These are phyloP conservation scores for Pseudogymnoascus sp. DNA, from an alignment of 2,329 filamentous ascomycete species.

Conservation along the genomic window DNA sequence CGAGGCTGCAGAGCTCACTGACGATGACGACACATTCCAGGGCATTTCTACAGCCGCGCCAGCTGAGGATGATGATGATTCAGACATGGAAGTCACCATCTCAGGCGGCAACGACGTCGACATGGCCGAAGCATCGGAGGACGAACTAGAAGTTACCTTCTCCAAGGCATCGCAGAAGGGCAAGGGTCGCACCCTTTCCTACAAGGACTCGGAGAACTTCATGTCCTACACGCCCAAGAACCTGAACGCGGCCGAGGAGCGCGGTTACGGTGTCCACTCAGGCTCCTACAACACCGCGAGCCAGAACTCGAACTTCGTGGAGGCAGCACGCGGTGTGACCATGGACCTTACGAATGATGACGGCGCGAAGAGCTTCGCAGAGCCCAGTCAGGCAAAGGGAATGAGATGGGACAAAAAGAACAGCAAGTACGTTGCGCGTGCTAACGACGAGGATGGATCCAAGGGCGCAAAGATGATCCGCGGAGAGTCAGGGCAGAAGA, in stretches of 20 bases:
- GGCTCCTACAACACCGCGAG: conserved; percentile 48
- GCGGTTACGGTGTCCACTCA: conserved; percentile 86
- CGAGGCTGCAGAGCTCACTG: conserved; percentile 29
- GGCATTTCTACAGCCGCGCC: conserved; percentile 4
- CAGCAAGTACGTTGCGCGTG: conserved; percentile 86
- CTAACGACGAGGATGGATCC: conserved; percentile 92
- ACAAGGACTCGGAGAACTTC: conserved; percentile 82
- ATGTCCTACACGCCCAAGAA: conserved; percentile 90
- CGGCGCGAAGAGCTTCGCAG: conserved; percentile 66
- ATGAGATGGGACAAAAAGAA: conserved; percentile 97
- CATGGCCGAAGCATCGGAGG: conserved; percentile 51
- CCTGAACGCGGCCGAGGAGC: conserved; percentile 75
- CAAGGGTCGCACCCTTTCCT: conserved; percentile 53
- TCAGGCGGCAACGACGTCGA: conserved; percentile 35
- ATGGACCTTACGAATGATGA: conserved; percentile 96
- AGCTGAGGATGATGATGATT: conserved; percentile 28
- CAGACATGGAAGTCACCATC: conserved; percentile 29
- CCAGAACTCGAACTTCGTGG: conserved; percentile 65
- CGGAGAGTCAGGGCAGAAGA: conserved; percentile 91
- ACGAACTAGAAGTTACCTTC: conserved; percentile 62
- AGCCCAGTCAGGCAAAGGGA: conserved; percentile 59
- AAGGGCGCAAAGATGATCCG: conserved; percentile 63
- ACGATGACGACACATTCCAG: conserved; percentile 21
- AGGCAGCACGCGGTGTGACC: conserved; percentile 74
- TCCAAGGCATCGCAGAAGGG: conserved; percentile 47